Evolutionary conservation across 441 rosid genomes (phyloP).

Genomic region (Jatropha podagrica): DNA sequence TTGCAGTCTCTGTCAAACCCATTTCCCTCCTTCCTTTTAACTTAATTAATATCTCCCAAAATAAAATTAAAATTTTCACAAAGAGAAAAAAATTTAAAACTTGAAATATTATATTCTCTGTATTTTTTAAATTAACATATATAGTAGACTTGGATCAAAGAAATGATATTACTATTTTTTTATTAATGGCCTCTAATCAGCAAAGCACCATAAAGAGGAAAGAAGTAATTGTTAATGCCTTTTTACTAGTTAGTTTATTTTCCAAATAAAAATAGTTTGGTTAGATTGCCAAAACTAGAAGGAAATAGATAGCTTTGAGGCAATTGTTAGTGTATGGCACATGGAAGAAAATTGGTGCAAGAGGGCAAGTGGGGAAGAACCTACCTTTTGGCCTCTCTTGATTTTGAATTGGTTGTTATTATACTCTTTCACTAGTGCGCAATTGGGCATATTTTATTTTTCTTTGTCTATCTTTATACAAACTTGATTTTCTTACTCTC

Average conservation of each 20-base stretch:
- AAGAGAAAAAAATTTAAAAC: too few relatives aligned
- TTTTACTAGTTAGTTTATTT: neutral
- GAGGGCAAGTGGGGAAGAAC: constrained; percentile 16
- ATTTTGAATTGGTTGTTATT: neutral
- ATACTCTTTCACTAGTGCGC: neutral
- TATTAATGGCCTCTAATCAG: too few relatives aligned
- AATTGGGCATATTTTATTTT: neutral
- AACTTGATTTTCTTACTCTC: neutral
- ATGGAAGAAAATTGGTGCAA: neutral
- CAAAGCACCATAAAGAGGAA: too few relatives aligned
- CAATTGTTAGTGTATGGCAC: neutral
- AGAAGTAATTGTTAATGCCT: neutral
- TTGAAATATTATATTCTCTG: too few relatives aligned
- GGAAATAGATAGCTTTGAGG: neutral
- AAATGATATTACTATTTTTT: too few relatives aligned
- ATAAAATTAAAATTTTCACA: too few relatives aligned
- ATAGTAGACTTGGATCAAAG: too few relatives aligned
- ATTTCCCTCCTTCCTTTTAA: neutral
- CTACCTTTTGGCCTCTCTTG: neutral
- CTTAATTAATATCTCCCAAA: too few relatives aligned
- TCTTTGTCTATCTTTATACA: neutral
- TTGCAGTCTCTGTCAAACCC: neutral
- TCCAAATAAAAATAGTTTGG: neutral
- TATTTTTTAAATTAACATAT: too few relatives aligned
- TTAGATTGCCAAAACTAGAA: neutral